phyloP scores from a whole-genome alignment of 441 rosid species.

The Dalechampia spathulata region DNA sequence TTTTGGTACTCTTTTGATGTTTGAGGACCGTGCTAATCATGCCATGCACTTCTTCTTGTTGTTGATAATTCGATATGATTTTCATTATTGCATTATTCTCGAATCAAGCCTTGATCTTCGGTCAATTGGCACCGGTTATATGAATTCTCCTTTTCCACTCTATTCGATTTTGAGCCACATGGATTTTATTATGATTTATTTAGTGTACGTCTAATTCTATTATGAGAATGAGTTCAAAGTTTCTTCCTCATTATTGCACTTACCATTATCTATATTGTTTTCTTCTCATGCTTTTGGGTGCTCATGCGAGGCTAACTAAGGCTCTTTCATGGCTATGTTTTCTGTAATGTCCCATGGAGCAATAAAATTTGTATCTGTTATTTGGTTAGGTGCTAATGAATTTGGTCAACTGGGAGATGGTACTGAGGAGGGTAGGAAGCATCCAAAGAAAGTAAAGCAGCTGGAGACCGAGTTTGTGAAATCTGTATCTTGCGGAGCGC shows the following conservation, averaged over 20 bases:
- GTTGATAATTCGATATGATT: neutral
- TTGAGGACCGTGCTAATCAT: neutral
- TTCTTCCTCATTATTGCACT: no score
- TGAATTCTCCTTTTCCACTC: no score
- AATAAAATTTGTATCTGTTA: slow-evolving; percentile 4
- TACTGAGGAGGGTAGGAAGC: slow-evolving; percentile 68
- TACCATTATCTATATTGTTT: no score
- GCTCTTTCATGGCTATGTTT: neutral
- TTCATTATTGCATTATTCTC: neutral
- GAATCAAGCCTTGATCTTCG: no score
- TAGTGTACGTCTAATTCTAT: no score
- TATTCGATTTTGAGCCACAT: no score
- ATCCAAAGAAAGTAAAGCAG: slow-evolving; percentile 73
- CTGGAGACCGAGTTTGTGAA: slow-evolving; percentile 79
- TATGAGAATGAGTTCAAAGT: no score
- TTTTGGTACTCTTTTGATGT: neutral
- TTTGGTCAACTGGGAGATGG: slow-evolving; percentile 99
- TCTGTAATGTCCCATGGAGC: neutral
- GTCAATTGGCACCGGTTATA: no score
- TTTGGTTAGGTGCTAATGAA: slow-evolving; percentile 68
- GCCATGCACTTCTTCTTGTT: neutral
- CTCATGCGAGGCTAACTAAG: neutral
- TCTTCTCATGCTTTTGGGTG: slow-evolving; percentile 1
- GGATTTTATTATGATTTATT: no score
- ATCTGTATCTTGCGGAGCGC: slow-evolving; percentile 86